A percentile compares a stretch with the other conserved stretches of the same genome.
These are phyloP conservation scores for Torulaspora pretoriensis DNA, from an alignment of 1,139 yeast species.

Conservation along the genomic window DNA sequence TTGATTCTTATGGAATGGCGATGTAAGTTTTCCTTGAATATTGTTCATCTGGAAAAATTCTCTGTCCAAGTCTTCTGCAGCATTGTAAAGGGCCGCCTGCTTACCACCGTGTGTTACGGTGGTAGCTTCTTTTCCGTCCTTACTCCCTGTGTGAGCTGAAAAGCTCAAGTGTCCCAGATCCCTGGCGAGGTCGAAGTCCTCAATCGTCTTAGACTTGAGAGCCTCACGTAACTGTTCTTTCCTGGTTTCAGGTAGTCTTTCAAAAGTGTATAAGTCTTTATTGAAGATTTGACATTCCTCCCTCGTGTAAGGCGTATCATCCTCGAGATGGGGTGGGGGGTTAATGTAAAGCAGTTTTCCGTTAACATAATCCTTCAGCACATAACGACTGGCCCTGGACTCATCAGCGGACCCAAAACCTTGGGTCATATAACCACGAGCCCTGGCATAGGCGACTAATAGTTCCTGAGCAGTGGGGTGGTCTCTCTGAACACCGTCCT, in stretches of 20 bases:
- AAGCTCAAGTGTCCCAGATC: conserved; percentile 73
- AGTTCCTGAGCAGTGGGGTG: conserved; percentile 85
- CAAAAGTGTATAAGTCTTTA: conserved; percentile 61
- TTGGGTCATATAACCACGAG: conserved; percentile 96
- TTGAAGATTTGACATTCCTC: conserved; percentile 67
- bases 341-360: conserved; percentile 82
- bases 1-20: conserved; percentile 66
- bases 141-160: conserved; percentile 64
- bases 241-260: conserved; percentile 66
- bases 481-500: conserved; percentile 82
- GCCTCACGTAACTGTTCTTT: conserved; percentile 65
- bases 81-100: conserved; percentile 72
- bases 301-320: conserved; percentile 44
- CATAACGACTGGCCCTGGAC: conserved; percentile 87
- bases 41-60: conserved; percentile 73
- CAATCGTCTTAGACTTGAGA: conserved; percentile 51
- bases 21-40: conserved; percentile 57
- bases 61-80: conserved; percentile 74
- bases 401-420: conserved; percentile 97
- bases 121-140: conserved; percentile 41
- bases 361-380: conserved; percentile 89
- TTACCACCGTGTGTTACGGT: conserved; percentile 66
- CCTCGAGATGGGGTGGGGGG: conserved; percentile 72
- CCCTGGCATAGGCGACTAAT: conserved; percentile 88
- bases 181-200: conserved; percentile 57